Base-by-base conservation (phyloP, 495 filamentous ascomycete species). In the Aspergillus incahuasiensis region DNA sequence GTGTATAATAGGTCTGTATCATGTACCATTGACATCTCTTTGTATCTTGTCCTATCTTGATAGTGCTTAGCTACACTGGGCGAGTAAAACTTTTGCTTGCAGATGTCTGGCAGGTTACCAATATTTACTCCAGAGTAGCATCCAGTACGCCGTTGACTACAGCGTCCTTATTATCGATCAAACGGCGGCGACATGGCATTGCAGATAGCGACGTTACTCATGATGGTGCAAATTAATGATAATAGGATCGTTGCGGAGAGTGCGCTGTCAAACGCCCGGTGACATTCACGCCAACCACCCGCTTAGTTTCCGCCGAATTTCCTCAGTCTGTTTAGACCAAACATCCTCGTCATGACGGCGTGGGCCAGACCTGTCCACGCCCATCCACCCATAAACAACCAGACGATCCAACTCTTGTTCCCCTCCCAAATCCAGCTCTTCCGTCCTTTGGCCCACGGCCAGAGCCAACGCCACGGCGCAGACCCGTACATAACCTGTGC, bases 361-460 rank as follows among this genome's bases (percentile, higher is more conserved):
- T 73, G 72, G 52, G 74, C 72, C 15, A 74, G 38, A 35, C 75
- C 76, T 51, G 50, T 64, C 66, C 76, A 78, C 1, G 71, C 65
- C 70, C 68, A 74, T 15, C 72, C 70, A 19, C 73, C 69, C 16
- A 68, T 66, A 24, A 84, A 54, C 24, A 77, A 71, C 61, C 65
- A 73, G 39, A 72, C 64, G 22, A 78, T n/a, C 67, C 77, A 82
- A 67, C 75, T 80, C 24, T 80, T 68, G 54, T 74, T 63, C 52
- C 74, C 70, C 50, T 72, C 80, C 82, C 83, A 86, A 41, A 84
- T 69, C 68, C 71, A 79, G 21, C 65, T 67, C 58, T 74, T 75
- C 48, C 63, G 66, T 50, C 75, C 70, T 24, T 57, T 60, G 6
- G 71, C 69, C 67, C 72, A 71, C 3, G 72, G 70, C 73, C 74